These are phyloP conservation scores for Leptographium procerum DNA, from an alignment of 2,329 filamentous ascomycete genomes.

Conservation along the genomic window DNA sequence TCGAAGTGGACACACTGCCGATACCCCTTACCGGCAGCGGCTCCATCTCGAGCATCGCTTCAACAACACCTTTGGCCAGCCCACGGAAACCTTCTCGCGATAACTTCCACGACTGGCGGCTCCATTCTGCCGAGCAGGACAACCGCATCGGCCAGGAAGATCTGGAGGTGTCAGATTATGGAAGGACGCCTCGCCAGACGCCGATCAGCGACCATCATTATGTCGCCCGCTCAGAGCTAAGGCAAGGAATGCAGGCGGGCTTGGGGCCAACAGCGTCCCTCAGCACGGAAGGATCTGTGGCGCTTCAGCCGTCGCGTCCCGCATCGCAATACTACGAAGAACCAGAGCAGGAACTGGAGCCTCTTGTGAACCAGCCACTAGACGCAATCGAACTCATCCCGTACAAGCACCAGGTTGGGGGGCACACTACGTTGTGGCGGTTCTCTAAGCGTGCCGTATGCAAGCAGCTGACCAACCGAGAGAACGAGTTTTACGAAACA, in stretches of 20 bases:
- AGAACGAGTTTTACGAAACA: conserved; percentile 97
- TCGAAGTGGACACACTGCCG: conserved; percentile 25
- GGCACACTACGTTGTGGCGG: conserved; percentile 90
- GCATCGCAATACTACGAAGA: conserved; percentile 35
- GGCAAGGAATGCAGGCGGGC: neutral
- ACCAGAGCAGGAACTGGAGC: conserved; percentile 39
- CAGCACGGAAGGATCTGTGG: neutral
- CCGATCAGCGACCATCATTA: neutral
- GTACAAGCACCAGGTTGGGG: conserved; percentile 94
- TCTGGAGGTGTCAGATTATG: neutral
- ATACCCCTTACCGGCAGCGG: neutral
- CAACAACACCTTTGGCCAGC: conserved; percentile 11
- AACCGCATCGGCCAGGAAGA: neutral
- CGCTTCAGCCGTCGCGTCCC: conserved; percentile 23
- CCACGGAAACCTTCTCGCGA: conserved; percentile 16
- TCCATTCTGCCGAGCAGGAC: conserved; percentile 22
- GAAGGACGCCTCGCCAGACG: neutral
- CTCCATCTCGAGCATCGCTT: neutral
- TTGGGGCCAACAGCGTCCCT: conserved; percentile 13
- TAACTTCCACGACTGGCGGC: conserved; percentile 40
- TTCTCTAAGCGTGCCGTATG: conserved; percentile 93
- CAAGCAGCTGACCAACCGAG: conserved; percentile 94
- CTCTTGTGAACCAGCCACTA: conserved; percentile 48
- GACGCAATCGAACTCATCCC: conserved; percentile 93
- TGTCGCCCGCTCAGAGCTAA: neutral